Conservation (phyloP, 2,329 filamentous ascomycete genomes). For the Ustilaginoidea virens region DNA sequence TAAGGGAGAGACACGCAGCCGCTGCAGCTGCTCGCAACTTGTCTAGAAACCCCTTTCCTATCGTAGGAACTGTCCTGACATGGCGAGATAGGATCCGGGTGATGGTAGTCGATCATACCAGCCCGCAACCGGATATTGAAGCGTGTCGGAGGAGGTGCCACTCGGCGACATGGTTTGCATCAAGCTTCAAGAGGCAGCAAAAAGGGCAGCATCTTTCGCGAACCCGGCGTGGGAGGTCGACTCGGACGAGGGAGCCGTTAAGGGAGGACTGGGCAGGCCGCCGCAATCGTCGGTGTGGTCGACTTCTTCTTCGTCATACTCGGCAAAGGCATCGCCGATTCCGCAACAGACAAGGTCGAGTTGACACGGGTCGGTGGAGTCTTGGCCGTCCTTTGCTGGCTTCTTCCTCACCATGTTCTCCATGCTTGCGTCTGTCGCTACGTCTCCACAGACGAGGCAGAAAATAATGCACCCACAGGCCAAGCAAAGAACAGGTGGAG, state of each 20-base stretch:
- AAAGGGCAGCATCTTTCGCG: no score
- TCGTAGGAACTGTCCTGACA: no score
- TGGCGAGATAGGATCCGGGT: no score
- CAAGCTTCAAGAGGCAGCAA: no score
- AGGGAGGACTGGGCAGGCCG: slow-evolving; percentile 1
- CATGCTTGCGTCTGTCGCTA: no score
- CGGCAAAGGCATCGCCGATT: slow-evolving; percentile 17
- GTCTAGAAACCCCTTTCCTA: no score
- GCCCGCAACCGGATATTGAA: no score
- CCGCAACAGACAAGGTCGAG: slow-evolving; percentile 12
- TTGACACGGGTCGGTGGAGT: slow-evolving; percentile 15
- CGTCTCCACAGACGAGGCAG: slow-evolving; percentile 23
- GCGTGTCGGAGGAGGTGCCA: no score
- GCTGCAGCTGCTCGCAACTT: slow-evolving; percentile 5
- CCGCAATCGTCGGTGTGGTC: slow-evolving; percentile 4
- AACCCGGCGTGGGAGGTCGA: slow-evolving; percentile 7
- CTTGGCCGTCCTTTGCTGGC: no score
- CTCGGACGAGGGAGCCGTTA: slow-evolving; percentile 8
- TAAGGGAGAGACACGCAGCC: slow-evolving; percentile 4
- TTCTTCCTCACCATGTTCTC: no score
- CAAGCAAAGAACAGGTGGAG: slow-evolving; percentile 27
- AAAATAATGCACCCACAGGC: slow-evolving; percentile 28
- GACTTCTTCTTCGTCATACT: slow-evolving; percentile 23
- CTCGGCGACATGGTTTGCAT: no score
- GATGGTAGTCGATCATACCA: no score